Evolutionary conservation across 1,139 yeast species (phyloP).

Genomic region (Magnusiomyces magnusii): DNA sequence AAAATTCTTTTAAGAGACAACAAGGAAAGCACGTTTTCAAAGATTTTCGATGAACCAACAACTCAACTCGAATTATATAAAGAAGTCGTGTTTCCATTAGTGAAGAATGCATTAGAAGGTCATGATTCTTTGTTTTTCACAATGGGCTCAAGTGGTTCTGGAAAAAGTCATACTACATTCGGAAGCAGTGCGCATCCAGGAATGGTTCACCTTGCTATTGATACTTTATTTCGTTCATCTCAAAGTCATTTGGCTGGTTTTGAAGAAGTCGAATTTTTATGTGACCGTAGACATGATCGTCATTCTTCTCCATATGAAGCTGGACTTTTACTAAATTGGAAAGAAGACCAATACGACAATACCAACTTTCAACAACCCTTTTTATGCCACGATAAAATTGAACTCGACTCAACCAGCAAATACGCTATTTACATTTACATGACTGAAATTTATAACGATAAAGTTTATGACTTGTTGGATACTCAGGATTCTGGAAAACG

Average conservation of each 20-base stretch:
- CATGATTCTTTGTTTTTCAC: slow-evolving; percentile 41
- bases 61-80: slow-evolving; percentile 32
- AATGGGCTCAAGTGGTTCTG: slow-evolving; percentile 47
- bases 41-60: slow-evolving; percentile 30
- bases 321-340: slow-evolving; percentile 29
- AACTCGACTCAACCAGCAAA: slow-evolving; percentile 18
- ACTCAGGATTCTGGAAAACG: slow-evolving; percentile 12
- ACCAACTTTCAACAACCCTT: slow-evolving; percentile 14
- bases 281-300: slow-evolving; percentile 25
- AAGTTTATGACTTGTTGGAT: slow-evolving; percentile 27
- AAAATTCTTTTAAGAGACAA: slow-evolving; percentile 9
- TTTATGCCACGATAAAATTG: slow-evolving; percentile 18
- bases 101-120: slow-evolving; percentile 30
- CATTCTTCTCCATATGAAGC: slow-evolving; percentile 35
- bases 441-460: slow-evolving; percentile 34
- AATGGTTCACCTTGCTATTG: slow-evolving; percentile 30
- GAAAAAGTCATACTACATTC: slow-evolving; percentile 34
- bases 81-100: slow-evolving; percentile 29
- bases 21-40: slow-evolving; percentile 26
- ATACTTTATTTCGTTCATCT: slow-evolving; percentile 35
- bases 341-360: slow-evolving; percentile 17
- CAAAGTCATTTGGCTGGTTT: slow-evolving; percentile 30
- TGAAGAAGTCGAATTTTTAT: slow-evolving; percentile 30
- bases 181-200: slow-evolving; percentile 31
- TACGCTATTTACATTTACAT: slow-evolving; percentile 31